phyloP scores from a whole-genome alignment of 2,329 filamentous ascomycete species.

The Trichoderma arundinaceum region DNA sequence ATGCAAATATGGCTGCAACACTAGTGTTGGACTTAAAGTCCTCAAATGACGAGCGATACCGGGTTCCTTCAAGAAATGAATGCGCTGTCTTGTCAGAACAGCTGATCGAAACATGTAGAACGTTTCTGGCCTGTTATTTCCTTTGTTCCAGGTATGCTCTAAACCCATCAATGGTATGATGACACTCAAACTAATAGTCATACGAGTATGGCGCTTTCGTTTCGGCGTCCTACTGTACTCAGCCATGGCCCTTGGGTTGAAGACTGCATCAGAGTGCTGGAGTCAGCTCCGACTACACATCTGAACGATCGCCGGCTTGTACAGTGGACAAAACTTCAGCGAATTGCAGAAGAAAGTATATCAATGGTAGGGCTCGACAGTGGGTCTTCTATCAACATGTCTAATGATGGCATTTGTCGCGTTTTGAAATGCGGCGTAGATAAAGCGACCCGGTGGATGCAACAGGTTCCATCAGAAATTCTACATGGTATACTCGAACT shows the following conservation, averaged over 20 bases:
- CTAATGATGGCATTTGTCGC: background rate
- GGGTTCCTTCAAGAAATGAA: background rate
- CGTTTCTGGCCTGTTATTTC: background rate
- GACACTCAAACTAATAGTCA: background rate
- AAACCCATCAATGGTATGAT: too few relatives aligned
- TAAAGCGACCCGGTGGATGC: background rate
- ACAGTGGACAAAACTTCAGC: conserved; percentile 3
- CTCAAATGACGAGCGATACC: conserved; percentile 30
- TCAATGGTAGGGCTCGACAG: background rate
- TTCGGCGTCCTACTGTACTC: background rate
- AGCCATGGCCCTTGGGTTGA: background rate
- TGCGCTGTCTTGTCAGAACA: background rate
- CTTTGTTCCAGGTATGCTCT: background rate
- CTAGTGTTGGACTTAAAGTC: conserved; percentile 34
- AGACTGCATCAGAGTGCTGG: background rate
- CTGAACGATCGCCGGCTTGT: background rate
- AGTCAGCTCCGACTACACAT: background rate
- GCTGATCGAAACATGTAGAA: background rate
- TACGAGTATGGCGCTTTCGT: background rate
- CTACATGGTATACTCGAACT: background rate
- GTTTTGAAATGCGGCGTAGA: background rate
- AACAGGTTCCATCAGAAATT: background rate
- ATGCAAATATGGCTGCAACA: conserved; percentile 33
- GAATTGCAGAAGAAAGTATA: conserved; percentile 10
- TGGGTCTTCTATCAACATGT: background rate